Percentiles rank a stretch among this genome's conserved stretches.
phyloP scores from a whole-genome alignment of 768 basidiomycete genomes.

The Nidula microcarpa region DNA sequence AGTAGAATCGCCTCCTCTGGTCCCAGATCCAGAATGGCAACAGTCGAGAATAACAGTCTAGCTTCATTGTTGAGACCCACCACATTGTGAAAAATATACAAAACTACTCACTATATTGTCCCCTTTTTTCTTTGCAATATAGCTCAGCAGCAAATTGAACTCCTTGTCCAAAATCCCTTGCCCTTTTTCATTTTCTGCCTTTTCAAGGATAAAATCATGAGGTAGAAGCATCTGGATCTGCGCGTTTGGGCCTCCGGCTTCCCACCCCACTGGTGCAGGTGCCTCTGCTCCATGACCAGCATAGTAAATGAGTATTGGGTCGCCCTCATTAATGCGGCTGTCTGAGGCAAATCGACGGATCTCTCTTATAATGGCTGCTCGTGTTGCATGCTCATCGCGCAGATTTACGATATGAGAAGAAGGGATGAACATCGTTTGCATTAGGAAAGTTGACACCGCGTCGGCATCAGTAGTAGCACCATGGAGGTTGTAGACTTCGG shows the following conservation, averaged over 20 bases:
- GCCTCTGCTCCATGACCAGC: slow-evolving; percentile 3
- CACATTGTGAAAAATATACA: not conserved
- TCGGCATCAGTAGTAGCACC: not conserved
- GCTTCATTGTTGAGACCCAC: not conserved
- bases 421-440: not conserved
- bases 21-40: not conserved
- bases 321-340: not conserved
- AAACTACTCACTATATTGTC: not conserved
- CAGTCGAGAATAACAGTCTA: not conserved
- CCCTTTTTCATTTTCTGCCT: not conserved
- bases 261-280: not conserved
- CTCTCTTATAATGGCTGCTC: not conserved
- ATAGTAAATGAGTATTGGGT: slow-evolving; percentile 3
- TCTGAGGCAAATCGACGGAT: not conserved
- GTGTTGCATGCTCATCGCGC: not conserved
- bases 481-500: not conserved
- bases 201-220: not conserved
- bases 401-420: not conserved
- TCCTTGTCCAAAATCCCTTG: not conserved
- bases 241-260: not conserved
- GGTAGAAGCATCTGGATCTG: not conserved
- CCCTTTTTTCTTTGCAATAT: not conserved
- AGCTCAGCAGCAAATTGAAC: not conserved
- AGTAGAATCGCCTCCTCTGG: not conserved
- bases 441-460: not conserved